Evolutionary conservation across 495 filamentous ascomycete genomes (phyloP).

Genomic region (Xylaria curta): DNA sequence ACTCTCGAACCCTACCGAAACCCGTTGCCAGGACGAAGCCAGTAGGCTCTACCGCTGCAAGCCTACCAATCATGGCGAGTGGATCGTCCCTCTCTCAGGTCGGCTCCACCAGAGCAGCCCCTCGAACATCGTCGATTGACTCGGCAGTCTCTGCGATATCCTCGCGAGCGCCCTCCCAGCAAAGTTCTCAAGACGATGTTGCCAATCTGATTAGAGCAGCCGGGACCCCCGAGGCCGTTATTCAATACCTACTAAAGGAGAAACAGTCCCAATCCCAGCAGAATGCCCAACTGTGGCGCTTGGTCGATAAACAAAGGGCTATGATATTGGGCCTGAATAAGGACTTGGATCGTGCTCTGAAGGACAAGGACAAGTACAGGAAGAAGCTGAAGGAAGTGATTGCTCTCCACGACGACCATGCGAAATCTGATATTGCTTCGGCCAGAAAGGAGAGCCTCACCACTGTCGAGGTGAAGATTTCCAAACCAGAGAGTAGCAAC

Average conservation of each 20-base stretch:
- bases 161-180: conserved; percentile 67
- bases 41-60: conserved; percentile 42
- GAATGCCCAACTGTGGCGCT: conserved; percentile 90
- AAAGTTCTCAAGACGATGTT: conserved; percentile 73
- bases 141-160: conserved; percentile 90
- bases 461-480: conserved; percentile 32
- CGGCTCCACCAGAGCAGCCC: conserved; percentile 43
- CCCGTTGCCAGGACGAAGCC: conserved; percentile 45
- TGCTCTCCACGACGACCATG: conserved; percentile 40
- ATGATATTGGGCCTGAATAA: conserved; percentile 95
- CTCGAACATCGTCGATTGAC: conserved; percentile 92
- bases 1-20: conserved; percentile 46
- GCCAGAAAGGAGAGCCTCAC: conserved; percentile 26
- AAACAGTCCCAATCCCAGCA: conserved; percentile 87
- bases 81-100: conserved; percentile 29
- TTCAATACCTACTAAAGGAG: conserved; percentile 87
- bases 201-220: conserved; percentile 77
- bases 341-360: conserved; percentile 87
- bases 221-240: conserved; percentile 87
- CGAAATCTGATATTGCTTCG: conserved; percentile 27
- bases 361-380: conserved; percentile 93
- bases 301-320: conserved; percentile 94
- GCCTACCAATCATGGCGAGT: conserved; percentile 37
- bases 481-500: conserved; percentile 44
- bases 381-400: conserved; percentile 83